A percentile compares a stretch with the other conserved stretches of the same genome.
phyloP scores from a whole-genome alignment of 495 filamentous ascomycete genomes.

The Cudoniella acicularis region DNA sequence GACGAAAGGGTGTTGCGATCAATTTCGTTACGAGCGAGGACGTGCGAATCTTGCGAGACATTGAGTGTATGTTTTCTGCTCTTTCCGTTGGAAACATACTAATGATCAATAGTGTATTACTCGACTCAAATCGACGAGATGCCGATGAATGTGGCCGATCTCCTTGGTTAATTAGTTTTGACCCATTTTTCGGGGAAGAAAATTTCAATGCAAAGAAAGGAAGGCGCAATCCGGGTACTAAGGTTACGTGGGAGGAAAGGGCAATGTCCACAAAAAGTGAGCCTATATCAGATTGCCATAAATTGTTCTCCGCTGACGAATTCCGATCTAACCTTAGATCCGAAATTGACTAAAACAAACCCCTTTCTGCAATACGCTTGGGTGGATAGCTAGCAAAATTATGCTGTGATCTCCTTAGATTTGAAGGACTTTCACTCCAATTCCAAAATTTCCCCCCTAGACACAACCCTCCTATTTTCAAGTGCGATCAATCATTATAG shows the following conservation, averaged over 20 bases:
- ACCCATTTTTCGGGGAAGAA: not conserved
- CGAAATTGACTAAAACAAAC: too few relatives aligned
- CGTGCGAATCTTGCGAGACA: constrained; percentile 95
- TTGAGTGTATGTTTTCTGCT: constrained; percentile 62
- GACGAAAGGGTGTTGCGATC: constrained; percentile 97
- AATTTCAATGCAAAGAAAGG: not conserved
- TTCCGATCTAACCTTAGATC: not conserved
- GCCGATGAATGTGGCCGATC: constrained; percentile 90
- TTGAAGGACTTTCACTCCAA: too few relatives aligned
- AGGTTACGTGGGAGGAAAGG: constrained; percentile 21
- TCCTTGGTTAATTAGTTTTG: constrained; percentile 34
- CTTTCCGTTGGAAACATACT: constrained; percentile 21
- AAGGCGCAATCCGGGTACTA: constrained; percentile 4
- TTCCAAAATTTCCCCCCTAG: too few relatives aligned
- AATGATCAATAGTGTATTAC: constrained; percentile 68
- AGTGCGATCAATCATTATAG: not conserved
- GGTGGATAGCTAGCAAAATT: too few relatives aligned
- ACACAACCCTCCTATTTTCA: not conserved
- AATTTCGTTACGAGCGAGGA: constrained; percentile 99
- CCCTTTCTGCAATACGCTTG: too few relatives aligned
- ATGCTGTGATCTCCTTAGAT: too few relatives aligned
- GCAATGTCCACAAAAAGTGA: constrained; percentile 13
- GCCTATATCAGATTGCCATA: not conserved
- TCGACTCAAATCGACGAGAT: constrained; percentile 99
- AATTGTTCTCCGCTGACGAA: not conserved